A percentile compares a stretch with the other conserved stretches of the same genome.
These are phyloP conservation scores for Pigoraptor vietnamica DNA, from an alignment of 78 protist species.

Conservation along the genomic window DNA sequence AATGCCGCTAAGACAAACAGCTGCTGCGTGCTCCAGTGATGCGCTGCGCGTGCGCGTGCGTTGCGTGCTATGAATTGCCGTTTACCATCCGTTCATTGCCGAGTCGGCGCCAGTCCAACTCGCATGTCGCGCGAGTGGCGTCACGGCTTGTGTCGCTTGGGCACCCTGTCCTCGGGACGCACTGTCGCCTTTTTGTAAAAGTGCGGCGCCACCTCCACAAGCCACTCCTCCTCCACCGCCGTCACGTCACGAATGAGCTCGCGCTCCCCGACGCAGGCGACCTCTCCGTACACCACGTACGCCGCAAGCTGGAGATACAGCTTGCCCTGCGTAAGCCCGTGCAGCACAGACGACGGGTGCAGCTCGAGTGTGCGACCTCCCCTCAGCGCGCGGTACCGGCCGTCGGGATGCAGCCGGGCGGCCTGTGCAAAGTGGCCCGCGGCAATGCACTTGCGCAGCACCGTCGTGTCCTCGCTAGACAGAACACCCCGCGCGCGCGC, in stretches of 20 bases:
- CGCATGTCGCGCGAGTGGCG: not conserved
- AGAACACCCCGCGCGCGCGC: not conserved
- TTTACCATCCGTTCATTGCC: not conserved
- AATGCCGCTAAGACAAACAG: not conserved
- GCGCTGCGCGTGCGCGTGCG: not conserved
- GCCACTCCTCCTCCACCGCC: conserved; percentile 75
- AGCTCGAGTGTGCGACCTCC: conserved; percentile 1
- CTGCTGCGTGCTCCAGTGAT: not conserved
- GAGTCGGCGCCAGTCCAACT: no score
- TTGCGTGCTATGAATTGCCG: not conserved
- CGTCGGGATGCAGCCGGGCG: conserved; percentile 46
- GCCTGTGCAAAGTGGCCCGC: conserved; percentile 72
- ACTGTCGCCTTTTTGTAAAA: conserved; percentile 22
- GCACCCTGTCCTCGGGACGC: not conserved
- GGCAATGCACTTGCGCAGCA: conserved; percentile 41
- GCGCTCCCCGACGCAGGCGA: conserved; percentile 9
- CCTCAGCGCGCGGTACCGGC: conserved; percentile 8
- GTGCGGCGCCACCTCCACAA: conserved; percentile 77
- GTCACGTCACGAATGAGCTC: conserved; percentile 79
- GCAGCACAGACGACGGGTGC: conserved; percentile 62
- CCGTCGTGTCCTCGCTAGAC: conserved; percentile 20
- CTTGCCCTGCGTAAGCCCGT: not conserved
- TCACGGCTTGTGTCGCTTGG: not conserved
- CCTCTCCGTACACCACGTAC: conserved; percentile 27
- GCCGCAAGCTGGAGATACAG: not conserved